Conservation (phyloP, 2,329 filamentous ascomycete genomes). For the Clarireedia paspali region DNA sequence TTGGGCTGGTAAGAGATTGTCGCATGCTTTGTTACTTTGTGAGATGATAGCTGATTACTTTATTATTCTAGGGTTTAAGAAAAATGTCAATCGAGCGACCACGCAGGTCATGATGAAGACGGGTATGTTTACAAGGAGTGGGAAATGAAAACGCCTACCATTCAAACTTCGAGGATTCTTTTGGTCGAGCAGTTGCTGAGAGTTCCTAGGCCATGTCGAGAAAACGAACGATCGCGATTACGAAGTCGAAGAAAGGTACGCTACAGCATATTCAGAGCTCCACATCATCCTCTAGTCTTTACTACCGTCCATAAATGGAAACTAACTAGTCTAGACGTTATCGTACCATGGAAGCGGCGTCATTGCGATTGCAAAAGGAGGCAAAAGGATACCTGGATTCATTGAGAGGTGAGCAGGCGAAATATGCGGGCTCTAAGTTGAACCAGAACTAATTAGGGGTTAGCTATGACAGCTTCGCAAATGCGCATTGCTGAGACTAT, state of each 20-base stretch:
- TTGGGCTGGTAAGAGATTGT: conserved; percentile 36
- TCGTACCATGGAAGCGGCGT: conserved; percentile 93
- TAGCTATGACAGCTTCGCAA: conserved; percentile 97
- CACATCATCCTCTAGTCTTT: not conserved
- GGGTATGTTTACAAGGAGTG: conserved; percentile 41
- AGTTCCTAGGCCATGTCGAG: conserved; percentile 73
- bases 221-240: conserved; percentile 98
- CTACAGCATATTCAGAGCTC: not conserved
- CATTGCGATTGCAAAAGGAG: conserved; percentile 88
- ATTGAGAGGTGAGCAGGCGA: conserved; percentile 58
- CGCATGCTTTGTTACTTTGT: conserved; percentile 22
- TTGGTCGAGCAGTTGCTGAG: not conserved
- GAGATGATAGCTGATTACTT: not conserved
- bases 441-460: not conserved
- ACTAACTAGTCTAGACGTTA: conserved; percentile 58
- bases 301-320: not conserved
- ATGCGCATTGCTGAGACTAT: conserved; percentile 99
- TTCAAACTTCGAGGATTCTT: not conserved
- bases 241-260: conserved; percentile 86
- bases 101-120: conserved; percentile 99
- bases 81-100: conserved; percentile 96
- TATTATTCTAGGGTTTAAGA: conserved; percentile 62
- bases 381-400: conserved; percentile 97
- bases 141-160: not conserved
- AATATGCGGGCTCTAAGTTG: not conserved